Base-by-base conservation (phyloP, 192 early-diverging fungal species). In the Podila horticola region DNA sequence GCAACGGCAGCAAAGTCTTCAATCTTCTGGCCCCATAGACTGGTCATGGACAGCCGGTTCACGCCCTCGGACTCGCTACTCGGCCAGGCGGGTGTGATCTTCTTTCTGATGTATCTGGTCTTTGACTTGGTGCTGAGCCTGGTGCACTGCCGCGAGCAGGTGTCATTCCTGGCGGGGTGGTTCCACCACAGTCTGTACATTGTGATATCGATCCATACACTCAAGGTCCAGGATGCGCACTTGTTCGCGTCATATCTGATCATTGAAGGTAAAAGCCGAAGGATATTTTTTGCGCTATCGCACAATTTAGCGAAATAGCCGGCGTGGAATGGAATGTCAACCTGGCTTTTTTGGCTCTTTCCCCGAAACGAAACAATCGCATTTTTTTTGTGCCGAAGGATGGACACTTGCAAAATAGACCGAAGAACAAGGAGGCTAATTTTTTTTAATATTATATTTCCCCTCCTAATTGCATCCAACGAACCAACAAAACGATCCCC, bases 101-200 rank as follows among this genome's bases (percentile, higher is more conserved):
- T 76, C 38, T 76, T 76, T 52, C 28, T 45, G 22, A 65, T 50
- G 11, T 76, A 76, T 28, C 38, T 76, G 29, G 28, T 76, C 29
- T 20, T 29, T 19, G 74, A 76, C 19, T n/a, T 76, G 13, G 31
- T 5, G 2, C 50, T 51, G 7, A 68, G 74, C 4, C 8, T 58
- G 5, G 24, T 69, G 15, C 33, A 76, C 48, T 76, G 66, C 48
- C 67, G 62, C 17, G 67, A 76, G 33, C 48, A 29, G 29, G 48
- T 76, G 1, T 51, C 74, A 10, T n/a, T 76, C 17, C 22, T 76
- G 12, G 29, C 74, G 28, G 74, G 74, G 26, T 76, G 67, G 74
- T 59, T 76, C 31, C 67, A 76, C 36, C 74, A 76, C 20, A 45
- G 41, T n/a, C 17, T 65, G 30, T 76, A 76, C 33, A 64, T 29